Conservation (phyloP, 2,329 filamentous ascomycete genomes). For the Zasmidium cellare region DNA sequence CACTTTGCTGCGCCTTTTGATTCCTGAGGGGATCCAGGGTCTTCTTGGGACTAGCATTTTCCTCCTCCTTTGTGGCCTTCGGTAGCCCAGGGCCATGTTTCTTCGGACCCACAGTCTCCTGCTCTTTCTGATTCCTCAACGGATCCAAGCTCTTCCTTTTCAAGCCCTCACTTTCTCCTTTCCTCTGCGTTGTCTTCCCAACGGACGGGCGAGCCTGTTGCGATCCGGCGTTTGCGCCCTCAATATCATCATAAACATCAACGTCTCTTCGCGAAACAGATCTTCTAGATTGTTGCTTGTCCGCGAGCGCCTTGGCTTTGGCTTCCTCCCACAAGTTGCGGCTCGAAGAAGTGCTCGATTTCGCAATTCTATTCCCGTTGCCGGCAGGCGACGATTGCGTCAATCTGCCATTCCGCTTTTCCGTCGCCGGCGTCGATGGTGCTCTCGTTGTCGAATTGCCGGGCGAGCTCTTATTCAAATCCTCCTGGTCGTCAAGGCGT, state of each 20-base stretch:
- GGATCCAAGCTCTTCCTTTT: not conserved
- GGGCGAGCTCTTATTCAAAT: slow-evolving; percentile 11
- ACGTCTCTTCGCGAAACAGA: slow-evolving; percentile 20
- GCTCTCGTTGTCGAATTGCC: slow-evolving; percentile 1
- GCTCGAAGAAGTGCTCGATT: slow-evolving; percentile 4
- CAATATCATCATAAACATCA: slow-evolving; percentile 47
- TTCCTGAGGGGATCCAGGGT: slow-evolving; percentile 24
- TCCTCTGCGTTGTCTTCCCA: slow-evolving; percentile 12
- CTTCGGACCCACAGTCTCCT: not conserved
- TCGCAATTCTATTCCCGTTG: not conserved
- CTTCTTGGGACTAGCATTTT: slow-evolving; percentile 2
- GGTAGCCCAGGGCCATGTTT: not conserved
- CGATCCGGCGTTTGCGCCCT: slow-evolving; percentile 38
- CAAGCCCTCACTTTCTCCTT: not conserved
- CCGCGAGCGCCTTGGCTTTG: slow-evolving; percentile 12
- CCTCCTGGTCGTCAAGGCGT: slow-evolving; percentile 25
- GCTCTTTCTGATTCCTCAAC: not conserved
- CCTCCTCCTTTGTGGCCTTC: not conserved
- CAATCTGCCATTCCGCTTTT: slow-evolving; percentile 5
- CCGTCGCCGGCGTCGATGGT: not conserved
- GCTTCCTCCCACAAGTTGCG: slow-evolving; percentile 19
- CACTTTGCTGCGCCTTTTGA: slow-evolving; percentile 5
- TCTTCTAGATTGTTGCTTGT: not conserved
- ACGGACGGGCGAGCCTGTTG: slow-evolving; percentile 1
- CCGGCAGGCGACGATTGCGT: slow-evolving; percentile 9